Evolutionary conservation across 2,329 filamentous ascomycete species (phyloP).

Genomic region (Bipolaris sorokiniana): DNA sequence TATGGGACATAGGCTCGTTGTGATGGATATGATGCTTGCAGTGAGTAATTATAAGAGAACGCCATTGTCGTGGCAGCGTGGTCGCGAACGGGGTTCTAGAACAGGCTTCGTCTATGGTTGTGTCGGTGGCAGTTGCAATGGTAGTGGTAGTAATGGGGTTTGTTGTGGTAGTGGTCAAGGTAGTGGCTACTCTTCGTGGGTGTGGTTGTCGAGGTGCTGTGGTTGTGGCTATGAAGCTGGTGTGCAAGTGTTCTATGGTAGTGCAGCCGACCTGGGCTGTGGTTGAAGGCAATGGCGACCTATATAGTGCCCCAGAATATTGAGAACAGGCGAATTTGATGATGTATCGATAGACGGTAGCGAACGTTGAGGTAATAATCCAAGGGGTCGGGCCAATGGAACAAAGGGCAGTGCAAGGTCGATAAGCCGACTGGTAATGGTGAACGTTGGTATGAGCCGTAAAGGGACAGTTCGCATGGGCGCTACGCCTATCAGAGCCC

Average conservation of each 20-base stretch:
- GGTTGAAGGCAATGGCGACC: constrained; percentile 1
- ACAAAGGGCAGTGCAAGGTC: constrained; percentile 4
- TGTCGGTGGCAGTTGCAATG: not conserved
- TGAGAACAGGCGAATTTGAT: not conserved
- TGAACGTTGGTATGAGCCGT: not conserved
- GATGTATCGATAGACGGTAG: not conserved
- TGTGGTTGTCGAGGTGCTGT: not conserved
- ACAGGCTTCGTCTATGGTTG: not conserved
- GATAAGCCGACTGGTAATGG: not conserved
- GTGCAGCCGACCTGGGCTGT: not conserved
- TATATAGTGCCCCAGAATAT: constrained; percentile 4
- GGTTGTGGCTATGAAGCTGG: too few species aligned
- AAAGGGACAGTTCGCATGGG: not conserved
- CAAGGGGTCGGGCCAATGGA: constrained; percentile 1
- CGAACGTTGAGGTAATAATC: not conserved
- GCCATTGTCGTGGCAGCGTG: not conserved
- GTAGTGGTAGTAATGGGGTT: not conserved
- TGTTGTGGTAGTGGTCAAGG: too few species aligned
- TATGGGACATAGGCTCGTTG: not conserved
- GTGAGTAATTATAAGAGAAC: not conserved
- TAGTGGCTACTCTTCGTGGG: not conserved
- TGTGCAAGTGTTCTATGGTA: not conserved
- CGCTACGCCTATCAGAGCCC: not conserved
- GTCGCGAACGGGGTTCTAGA: not conserved
- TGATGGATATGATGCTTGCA: not conserved